phyloP scores from a whole-genome alignment of 2,329 filamentous ascomycete species.

The Penicillium sp. region DNA sequence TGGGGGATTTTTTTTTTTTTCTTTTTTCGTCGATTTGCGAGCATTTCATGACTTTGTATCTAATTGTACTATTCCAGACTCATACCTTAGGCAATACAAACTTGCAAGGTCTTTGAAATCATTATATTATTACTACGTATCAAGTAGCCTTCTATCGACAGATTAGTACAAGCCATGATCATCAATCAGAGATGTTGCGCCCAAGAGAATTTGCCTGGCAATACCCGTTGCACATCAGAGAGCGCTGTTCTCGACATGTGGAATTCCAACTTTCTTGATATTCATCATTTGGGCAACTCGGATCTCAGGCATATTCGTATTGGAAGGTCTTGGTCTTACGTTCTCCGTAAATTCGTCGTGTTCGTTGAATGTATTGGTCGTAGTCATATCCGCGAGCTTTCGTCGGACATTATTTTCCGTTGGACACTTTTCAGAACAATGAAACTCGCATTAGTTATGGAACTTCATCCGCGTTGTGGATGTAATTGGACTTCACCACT shows the following conservation, averaged over 20 bases:
- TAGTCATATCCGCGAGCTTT: background rate
- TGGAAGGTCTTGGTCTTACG: background rate
- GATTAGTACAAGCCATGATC: background rate
- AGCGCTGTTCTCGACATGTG: background rate
- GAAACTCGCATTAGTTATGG: background rate
- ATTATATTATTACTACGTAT: background rate
- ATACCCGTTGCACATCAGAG: background rate
- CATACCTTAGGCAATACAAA: background rate
- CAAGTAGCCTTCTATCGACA: background rate
- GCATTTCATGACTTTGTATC: constrained; percentile 6
- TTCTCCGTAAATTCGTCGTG: background rate
- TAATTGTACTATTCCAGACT: background rate
- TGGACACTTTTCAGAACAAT: background rate
- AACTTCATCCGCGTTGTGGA: background rate
- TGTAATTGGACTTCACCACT: background rate
- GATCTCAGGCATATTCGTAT: background rate
- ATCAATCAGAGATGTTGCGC: background rate
- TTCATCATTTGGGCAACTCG: background rate
- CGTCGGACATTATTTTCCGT: background rate
- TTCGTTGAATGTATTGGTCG: background rate
- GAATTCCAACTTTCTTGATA: background rate
- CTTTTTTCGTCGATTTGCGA: background rate
- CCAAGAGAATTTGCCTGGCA: background rate
- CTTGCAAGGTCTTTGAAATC: background rate
- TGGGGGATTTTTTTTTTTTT: background rate